Base-by-base conservation (phyloP, 2,329 filamentous ascomycete species). In the Ophiostoma tasmaniense region DNA sequence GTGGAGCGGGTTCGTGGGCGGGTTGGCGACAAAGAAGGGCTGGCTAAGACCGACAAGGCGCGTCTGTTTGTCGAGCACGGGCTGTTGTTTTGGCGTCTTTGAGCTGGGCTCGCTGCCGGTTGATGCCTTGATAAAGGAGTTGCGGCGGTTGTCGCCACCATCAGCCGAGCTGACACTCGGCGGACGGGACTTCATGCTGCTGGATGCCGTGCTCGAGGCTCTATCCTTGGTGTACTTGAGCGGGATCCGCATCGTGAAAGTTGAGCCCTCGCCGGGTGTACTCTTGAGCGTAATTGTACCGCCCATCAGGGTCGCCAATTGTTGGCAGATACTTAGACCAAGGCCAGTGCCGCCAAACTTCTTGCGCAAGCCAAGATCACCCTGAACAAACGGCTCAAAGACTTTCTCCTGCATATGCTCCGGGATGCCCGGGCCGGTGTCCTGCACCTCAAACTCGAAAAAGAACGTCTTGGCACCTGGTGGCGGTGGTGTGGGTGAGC, bases 351-450 rank as follows among this genome's bases (percentile, higher is more conserved):
- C 93, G 22, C 92, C 92, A 75, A 89, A 96, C 75, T 95, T 95
- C 77, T 92, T 96, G 80, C 90, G 96, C 20, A 97, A 80, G 0
- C 92, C 91, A 1, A 95, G 80, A 75, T 97, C 93, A n/a, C 91
- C 93, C 78, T 97, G 93, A 0, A 97, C 91, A 75, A 97, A 97
- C 0, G 93, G 93, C 77, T 97, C 93, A 76, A 97, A 97, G 11
- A 97, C 92, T 73, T 89, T 89, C 69, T 91, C 83, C 73, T 93
- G 92, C 77, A 96, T 86, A 72, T 89, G 81, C 7, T 88, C 85
- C 0, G 92, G 87, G 69, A 97, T 96, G 35, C 93, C 93, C 0
- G 92, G 93, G 0, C 93, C 93, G 0, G 89, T 94, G 73, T 97
- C 93, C 75, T 92, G 85, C 0, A 97, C 92, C 76, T 96, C 90